A percentile compares a stretch with the other conserved stretches of the same genome.
phyloP scores from a whole-genome alignment of 2,329 filamentous ascomycete genomes.

The Chaetomium sp. region DNA sequence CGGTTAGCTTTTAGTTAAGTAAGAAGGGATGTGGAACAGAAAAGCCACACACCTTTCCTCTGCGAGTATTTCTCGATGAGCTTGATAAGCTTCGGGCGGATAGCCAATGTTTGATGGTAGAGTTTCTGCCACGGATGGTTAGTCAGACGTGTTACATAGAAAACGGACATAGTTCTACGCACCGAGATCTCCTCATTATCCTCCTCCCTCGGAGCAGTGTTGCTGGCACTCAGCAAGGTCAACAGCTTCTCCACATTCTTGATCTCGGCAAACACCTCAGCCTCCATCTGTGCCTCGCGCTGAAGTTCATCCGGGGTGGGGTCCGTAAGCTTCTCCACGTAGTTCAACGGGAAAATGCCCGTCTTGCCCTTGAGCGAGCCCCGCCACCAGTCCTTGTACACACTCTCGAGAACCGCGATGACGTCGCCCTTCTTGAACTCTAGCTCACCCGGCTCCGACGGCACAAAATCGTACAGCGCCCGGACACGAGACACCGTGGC shows the following conservation, averaged over 20 bases:
- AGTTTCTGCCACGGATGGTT: conserved; percentile 45
- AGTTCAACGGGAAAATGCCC: conserved; percentile 97
- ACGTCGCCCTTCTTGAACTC: conserved; percentile 96
- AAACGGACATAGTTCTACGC: conserved; percentile 25
- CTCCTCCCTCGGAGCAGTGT: conserved; percentile 70
- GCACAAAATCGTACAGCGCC: conserved; percentile 89
- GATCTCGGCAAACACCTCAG: conserved; percentile 58
- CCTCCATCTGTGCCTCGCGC: conserved; percentile 92
- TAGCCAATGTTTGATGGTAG: conserved; percentile 90
- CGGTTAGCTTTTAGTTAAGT: conserved; percentile 24
- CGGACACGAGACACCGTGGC: conserved; percentile 93
- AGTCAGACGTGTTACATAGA: neutral
- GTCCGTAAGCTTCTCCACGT: conserved; percentile 94
- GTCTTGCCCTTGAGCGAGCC: conserved; percentile 90
- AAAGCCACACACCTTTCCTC: conserved; percentile 68
- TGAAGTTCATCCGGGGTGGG: conserved; percentile 92
- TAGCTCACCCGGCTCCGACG: conserved; percentile 87
- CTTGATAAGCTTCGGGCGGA: conserved; percentile 94
- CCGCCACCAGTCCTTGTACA: conserved; percentile 99
- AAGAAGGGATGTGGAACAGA: neutral
- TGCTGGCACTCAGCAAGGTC: conserved; percentile 83
- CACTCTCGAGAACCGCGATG: conserved; percentile 93
- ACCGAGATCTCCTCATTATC: conserved; percentile 97
- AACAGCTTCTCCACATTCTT: conserved; percentile 65
- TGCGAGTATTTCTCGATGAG: conserved; percentile 98